Evolutionary conservation across 805 yeast species (phyloP).

Genomic region (Lipomyces spencermartinsiae): DNA sequence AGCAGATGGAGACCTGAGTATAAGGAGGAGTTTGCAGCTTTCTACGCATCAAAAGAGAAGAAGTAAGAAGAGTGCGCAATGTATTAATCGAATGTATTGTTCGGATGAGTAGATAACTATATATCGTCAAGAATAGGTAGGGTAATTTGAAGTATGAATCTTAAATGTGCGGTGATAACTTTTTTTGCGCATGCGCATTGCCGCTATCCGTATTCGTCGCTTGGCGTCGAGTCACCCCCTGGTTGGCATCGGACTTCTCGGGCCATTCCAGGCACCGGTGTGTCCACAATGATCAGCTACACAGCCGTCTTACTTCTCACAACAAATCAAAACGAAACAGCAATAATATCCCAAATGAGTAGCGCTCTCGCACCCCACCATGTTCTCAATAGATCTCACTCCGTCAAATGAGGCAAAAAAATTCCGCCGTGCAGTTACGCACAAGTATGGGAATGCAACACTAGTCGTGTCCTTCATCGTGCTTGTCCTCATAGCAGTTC

Average conservation of each 20-base stretch:
- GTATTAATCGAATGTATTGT: background rate
- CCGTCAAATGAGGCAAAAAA: conserved; percentile 17
- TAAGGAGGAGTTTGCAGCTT: conserved; percentile 33
- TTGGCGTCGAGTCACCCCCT: too few relatives aligned
- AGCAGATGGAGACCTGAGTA: conserved; percentile 42
- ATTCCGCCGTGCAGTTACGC: conserved; percentile 17
- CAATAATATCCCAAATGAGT: background rate
- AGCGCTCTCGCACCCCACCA: background rate
- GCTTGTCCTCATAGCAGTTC: conserved; percentile 16
- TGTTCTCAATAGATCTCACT: conserved; percentile 21
- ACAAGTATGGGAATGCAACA: conserved; percentile 15
- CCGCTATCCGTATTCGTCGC: too few relatives aligned
- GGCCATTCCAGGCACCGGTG: too few relatives aligned
- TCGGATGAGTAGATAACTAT: too few relatives aligned
- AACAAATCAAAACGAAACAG: too few relatives aligned
- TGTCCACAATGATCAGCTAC: too few relatives aligned
- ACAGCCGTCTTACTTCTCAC: too few relatives aligned
- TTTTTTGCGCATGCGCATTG: too few relatives aligned
- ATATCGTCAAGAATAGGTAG: too few relatives aligned
- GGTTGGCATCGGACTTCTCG: too few relatives aligned
- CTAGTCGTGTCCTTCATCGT: conserved; percentile 14
- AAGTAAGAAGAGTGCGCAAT: background rate
- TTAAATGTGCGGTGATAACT: too few relatives aligned
- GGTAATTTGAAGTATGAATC: too few relatives aligned
- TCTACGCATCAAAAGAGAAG: conserved; percentile 23